phyloP scores from a whole-genome alignment of 768 basidiomycete species.

The Suillus clintonianus region DNA sequence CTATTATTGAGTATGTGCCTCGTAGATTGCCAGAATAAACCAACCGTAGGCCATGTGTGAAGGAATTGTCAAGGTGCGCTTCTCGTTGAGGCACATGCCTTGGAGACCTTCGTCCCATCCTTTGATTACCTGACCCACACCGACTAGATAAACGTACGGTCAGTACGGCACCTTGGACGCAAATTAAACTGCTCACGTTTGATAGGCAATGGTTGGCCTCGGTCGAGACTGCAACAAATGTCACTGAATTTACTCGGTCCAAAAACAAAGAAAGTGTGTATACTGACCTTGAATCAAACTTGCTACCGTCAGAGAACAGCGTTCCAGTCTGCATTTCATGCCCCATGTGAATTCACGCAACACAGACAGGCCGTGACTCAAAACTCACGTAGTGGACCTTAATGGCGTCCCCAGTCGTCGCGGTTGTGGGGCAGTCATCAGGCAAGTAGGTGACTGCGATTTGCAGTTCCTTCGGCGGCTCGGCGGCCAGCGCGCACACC shows the following conservation, averaged over 20 bases:
- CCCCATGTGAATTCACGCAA: slow-evolving; percentile 3
- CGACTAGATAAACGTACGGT: slow-evolving; percentile 48
- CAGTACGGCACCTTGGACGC: not conserved
- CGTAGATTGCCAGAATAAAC: slow-evolving; percentile 25
- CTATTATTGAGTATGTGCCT: not conserved
- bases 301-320: slow-evolving; percentile 69
- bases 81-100: slow-evolving; percentile 87
- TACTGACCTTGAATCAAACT: slow-evolving; percentile 87
- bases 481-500: slow-evolving; percentile 46
- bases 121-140: slow-evolving; percentile 77
- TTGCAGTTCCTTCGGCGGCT: slow-evolving; percentile 54
- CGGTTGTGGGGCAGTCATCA: slow-evolving; percentile 53
- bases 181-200: slow-evolving; percentile 55
- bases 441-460: slow-evolving; percentile 67
- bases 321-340: slow-evolving; percentile 67
- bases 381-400: slow-evolving; percentile 76
- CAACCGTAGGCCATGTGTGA: slow-evolving; percentile 78
- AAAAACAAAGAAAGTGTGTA: not conserved
- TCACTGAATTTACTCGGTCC: not conserved
- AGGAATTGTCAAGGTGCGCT: slow-evolving; percentile 88
- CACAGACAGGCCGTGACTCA: not conserved
- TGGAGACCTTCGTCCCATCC: slow-evolving; percentile 85
- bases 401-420: slow-evolving; percentile 63
- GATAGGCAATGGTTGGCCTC: slow-evolving; percentile 72
- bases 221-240: slow-evolving; percentile 56